Evolutionary conservation across 805 yeast species (phyloP), one percentile per base, ranked within the genome.

Genomic region (Starmerella gropengiesseri): DNA sequence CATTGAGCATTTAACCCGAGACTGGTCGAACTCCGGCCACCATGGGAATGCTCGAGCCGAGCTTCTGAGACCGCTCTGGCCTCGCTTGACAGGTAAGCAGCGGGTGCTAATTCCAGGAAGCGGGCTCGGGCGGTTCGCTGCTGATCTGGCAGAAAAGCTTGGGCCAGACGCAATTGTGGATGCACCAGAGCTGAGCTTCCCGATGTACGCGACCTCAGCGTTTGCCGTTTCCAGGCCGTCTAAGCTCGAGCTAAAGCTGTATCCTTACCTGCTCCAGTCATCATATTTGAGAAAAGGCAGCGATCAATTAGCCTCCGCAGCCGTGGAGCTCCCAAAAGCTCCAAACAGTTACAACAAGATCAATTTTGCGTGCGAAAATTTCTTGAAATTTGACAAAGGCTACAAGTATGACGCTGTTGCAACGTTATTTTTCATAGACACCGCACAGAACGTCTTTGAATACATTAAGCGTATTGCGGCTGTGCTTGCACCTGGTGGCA

Each of bases 361-460:
- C 22, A 31, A 39, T 19, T 41, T 48, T 23, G 35, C 37, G 44
- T 70, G 71, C 43, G 80, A 75, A 13, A 86, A 87, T 60, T 85
- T 89, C 56, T 66, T 75, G 34, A 64, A 66, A 38, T 76, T 80
- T 52, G 57, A 61, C 16, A 45, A 9, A 52, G 56, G 14, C 37
- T 55, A 55, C 2, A 53, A 55, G 27, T 66, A 67, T 44, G 70
- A 71, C 37, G 67, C 65, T 6, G 42, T 61, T 8, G 63, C 59
- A 13, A 60, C 70, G 0, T 80, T 79, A 4, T 89, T 81, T 56
- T 87, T 89, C 62, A 67, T 89, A 21, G 97, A 89, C 60, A 89
- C 97, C 0, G 96, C 96, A 0, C 94, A 84, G 54, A 83, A 87
- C 55, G 57, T 84, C 37, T 67, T 89, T 49, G 78, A 75, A 31